Conservation (phyloP, 1,284 basidiomycete species). For the Chalciporus sp. region DNA sequence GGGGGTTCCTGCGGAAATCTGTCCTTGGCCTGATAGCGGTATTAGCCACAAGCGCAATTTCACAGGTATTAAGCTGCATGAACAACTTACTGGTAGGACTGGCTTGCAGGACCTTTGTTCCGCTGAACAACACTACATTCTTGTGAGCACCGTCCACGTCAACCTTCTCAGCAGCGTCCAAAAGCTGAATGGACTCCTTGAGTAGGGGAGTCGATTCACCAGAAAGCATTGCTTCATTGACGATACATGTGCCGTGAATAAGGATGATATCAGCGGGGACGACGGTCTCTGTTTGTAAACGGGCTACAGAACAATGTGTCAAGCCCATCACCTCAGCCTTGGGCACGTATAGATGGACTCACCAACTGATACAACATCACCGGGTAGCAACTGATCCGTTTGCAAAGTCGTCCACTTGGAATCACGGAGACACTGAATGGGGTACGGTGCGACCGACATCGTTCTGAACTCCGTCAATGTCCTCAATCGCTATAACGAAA, state of each 20-base stretch:
- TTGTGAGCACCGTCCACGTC: slow-evolving; percentile 87
- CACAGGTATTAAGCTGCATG: neutral
- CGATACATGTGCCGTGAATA: slow-evolving; percentile 87
- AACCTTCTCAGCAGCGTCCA: slow-evolving; percentile 74
- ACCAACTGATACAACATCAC: slow-evolving; percentile 86
- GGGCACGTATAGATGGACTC: slow-evolving; percentile 21
- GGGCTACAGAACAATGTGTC: slow-evolving; percentile 44
- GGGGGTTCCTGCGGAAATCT: slow-evolving; percentile 64
- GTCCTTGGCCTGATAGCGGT: slow-evolving; percentile 38
- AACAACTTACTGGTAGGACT: slow-evolving; percentile 47
- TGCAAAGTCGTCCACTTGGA: slow-evolving; percentile 79
- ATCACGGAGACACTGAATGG: slow-evolving; percentile 80
- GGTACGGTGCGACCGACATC: slow-evolving; percentile 90
- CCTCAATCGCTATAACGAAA: slow-evolving; percentile 65
- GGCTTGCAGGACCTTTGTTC: slow-evolving; percentile 92
- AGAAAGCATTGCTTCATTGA: slow-evolving; percentile 97
- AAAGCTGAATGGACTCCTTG: slow-evolving; percentile 88
- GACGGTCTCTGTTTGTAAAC: slow-evolving; percentile 80
- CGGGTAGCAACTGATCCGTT: slow-evolving; percentile 85
- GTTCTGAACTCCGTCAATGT: slow-evolving; percentile 94
- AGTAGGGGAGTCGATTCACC: slow-evolving; percentile 94
- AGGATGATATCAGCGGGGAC: slow-evolving; percentile 91
- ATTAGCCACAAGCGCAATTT: neutral
- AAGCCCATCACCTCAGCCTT: neutral
- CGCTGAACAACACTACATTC: slow-evolving; percentile 89